Conservation (phyloP, 2,329 filamentous ascomycete species). For the Pseudogymnoascus sp. region DNA sequence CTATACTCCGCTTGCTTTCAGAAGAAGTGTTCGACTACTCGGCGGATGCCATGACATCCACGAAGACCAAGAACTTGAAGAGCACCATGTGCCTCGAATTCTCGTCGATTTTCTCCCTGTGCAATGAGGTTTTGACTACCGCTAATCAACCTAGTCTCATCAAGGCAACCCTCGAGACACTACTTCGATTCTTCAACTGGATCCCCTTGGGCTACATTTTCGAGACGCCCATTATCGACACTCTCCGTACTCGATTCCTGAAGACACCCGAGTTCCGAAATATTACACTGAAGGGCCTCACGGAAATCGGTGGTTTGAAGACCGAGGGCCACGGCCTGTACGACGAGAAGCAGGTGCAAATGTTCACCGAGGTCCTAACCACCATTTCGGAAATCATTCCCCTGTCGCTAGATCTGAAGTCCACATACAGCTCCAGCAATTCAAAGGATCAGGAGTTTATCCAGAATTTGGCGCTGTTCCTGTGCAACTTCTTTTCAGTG, state of each 20-base stretch:
- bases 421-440: constrained; percentile 86
- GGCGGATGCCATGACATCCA: constrained; percentile 97
- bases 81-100: constrained; percentile 99
- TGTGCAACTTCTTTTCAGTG: constrained; percentile 94
- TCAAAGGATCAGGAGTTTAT: constrained; percentile 94
- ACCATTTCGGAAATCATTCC: constrained; percentile 92
- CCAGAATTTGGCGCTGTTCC: constrained; percentile 89
- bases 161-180: constrained; percentile 92
- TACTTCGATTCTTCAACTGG: constrained; percentile 97
- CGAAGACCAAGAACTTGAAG: constrained; percentile 93
- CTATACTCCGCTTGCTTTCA: constrained; percentile 86
- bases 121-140: constrained; percentile 87
- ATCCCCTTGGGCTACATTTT: constrained; percentile 98
- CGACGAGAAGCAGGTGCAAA: constrained; percentile 90
- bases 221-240: constrained; percentile 93
- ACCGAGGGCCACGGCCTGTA: constrained; percentile 71
- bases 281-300: constrained; percentile 90
- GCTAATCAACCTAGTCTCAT: constrained; percentile 82
- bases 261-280: constrained; percentile 94
- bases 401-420: constrained; percentile 79
- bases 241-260: constrained; percentile 82
- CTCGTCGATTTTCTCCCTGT: constrained; percentile 95
- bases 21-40: constrained; percentile 99
- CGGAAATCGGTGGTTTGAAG: constrained; percentile 90
- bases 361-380: constrained; percentile 96